Evolutionary conservation across 176 grass and related monocot genomes (phyloP), one percentile per base, ranked within the genome.

Genomic region (Ensete glaucum): DNA sequence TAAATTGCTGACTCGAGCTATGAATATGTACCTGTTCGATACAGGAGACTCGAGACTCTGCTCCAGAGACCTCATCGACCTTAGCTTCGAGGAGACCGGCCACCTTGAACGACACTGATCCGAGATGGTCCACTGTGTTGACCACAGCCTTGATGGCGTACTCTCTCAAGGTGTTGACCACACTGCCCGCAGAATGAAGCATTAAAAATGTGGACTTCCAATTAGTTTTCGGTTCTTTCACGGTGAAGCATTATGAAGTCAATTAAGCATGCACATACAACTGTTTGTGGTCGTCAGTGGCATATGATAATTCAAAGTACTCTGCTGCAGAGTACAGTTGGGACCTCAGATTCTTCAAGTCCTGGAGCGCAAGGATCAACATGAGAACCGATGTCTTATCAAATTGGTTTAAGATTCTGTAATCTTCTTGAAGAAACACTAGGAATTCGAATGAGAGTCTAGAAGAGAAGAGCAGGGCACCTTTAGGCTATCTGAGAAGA

Each of bases 21-120:
- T 43, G 34, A n/a, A 51, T 21, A 1, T 22, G 21, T 34, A 74
- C 72, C 72, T 74, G 72, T 74, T 54, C 72, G 24, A 74, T 74
- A 26, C 53, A 34, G 11, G 22, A 57, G 57, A 74, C 72, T 74
- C 52, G 72, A 54, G 29, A 74, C 50, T 74, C 72, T n/a, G 53
- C 72, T 17, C 23, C 52, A 9, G 52, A 17, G 16, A 74, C n/a
- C 9, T 5, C 53, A 19, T 74, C 72, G 1, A 57, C n/a, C 54
- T 74, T 74, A 23, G 55, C 72, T 17, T 74, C 26, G 8, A 74
- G 53, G 57, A 74, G 23, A 15, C 53, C 72, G 19, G 55, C 57
- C 3, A 74, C 72, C 72, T 74, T 74, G 72, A 57, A 74, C 19
- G 72, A 74, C 24, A 74, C 72, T 15, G 72, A 74, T 58, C 72